Evolutionary conservation across 176 grass and related monocot genomes (phyloP).

Genomic region (Saccharum officinarum): DNA sequence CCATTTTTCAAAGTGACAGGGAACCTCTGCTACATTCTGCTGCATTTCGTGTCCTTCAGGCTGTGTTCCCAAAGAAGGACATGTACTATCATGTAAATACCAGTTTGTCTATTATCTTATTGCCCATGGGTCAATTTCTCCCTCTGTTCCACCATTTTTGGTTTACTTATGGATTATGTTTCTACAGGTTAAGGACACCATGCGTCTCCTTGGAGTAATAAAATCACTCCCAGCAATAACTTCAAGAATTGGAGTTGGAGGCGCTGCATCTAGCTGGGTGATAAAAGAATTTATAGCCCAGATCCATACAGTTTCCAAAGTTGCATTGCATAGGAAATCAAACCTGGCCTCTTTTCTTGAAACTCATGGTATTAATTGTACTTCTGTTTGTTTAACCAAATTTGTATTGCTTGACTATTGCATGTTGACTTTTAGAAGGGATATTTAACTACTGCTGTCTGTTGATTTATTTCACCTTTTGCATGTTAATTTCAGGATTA

Average conservation of each 20-base stretch:
- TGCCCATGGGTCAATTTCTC: conserved; percentile 11
- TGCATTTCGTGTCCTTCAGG: conserved; percentile 81
- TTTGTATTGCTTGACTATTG: neutral
- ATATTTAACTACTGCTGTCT: neutral
- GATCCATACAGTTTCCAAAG: conserved; percentile 85
- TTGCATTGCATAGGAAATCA: conserved; percentile 71
- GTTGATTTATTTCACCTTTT: neutral
- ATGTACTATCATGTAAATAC: conserved; percentile 87
- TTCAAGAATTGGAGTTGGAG: conserved; percentile 91
- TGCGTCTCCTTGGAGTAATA: conserved; percentile 81
- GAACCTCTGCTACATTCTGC: conserved; percentile 80
- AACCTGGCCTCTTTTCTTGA: conserved; percentile 88
- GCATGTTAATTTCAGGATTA: neutral
- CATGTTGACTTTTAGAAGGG: neutral
- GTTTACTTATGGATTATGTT: conserved; percentile 30
- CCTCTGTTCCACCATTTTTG: neutral
- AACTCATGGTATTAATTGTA: conserved; percentile 67
- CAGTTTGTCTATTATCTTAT: conserved; percentile 18
- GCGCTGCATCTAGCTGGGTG: conserved; percentile 89
- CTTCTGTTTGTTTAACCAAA: conserved; percentile 6
- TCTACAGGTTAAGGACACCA: conserved; percentile 85
- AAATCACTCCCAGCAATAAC: conserved; percentile 79
- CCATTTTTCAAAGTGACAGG: conserved; percentile 92
- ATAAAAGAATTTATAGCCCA: conserved; percentile 94
- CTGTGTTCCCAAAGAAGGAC: conserved; percentile 89